A percentile compares a stretch with the other conserved stretches of the same genome.
Conservation (phyloP, 192 early-diverging fungal species). For the Geosiphon pyriformis region DNA sequence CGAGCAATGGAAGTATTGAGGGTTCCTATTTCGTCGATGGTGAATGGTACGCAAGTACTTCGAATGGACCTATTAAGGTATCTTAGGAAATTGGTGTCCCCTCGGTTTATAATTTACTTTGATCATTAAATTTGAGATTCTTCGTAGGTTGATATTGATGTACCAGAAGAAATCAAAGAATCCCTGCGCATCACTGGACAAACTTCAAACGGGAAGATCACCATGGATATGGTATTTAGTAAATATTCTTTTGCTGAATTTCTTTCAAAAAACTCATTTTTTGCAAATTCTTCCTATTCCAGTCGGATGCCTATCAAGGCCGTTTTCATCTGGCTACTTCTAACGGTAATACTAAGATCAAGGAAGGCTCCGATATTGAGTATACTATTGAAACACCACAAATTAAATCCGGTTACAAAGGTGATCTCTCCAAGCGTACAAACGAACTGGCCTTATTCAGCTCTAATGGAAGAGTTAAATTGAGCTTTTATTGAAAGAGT, state of each 20-base stretch:
- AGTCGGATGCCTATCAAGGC: constrained; percentile 7
- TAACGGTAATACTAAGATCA: neutral
- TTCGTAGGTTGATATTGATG: neutral
- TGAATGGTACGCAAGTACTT: constrained; percentile 5
- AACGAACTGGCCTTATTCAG: neutral
- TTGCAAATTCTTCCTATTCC: neutral
- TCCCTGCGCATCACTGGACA: neutral
- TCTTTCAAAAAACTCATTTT: neutral
- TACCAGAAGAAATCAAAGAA: neutral
- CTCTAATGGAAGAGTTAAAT: constrained; percentile 3
- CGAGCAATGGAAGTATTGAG: constrained; percentile 6
- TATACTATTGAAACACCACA: neutral
- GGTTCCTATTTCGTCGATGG: constrained; percentile 1
- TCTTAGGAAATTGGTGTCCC: too few species aligned
- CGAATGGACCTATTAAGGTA: constrained; percentile 1
- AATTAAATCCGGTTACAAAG: neutral
- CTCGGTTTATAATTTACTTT: too few species aligned
- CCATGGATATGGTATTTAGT: neutral
- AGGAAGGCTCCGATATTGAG: neutral
- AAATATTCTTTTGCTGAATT: neutral
- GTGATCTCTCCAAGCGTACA: neutral
- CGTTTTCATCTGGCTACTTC: constrained; percentile 1
- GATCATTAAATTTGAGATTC: too few species aligned
- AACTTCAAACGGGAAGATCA: neutral
- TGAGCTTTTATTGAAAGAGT: neutral